phyloP scores from a whole-genome alignment of 805 yeast genomes.

The Sporopachydermia lactativora region DNA sequence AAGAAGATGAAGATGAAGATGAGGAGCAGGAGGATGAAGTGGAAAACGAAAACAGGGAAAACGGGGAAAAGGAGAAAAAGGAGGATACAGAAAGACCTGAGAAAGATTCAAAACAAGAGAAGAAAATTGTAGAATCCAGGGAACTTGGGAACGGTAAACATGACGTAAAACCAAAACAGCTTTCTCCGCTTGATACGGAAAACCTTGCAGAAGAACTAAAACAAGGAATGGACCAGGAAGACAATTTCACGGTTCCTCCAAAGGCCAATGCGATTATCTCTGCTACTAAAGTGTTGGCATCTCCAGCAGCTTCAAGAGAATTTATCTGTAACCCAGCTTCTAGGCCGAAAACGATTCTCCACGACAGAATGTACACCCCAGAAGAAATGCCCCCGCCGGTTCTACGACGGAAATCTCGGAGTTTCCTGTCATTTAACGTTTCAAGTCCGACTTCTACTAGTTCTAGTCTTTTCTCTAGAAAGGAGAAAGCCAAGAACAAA shows the following conservation, averaged over 20 bases:
- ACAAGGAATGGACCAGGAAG: slow-evolving; percentile 4
- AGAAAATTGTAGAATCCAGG: too few relatives aligned
- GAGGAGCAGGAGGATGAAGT: too few relatives aligned
- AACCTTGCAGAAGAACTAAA: slow-evolving; percentile 3
- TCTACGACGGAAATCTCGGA: slow-evolving; percentile 9
- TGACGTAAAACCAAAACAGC: slow-evolving; percentile 16
- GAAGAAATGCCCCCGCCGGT: slow-evolving; percentile 48
- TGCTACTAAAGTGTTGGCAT: slow-evolving; percentile 61
- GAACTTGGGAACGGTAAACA: slow-evolving; percentile 11
- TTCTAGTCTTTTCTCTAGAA: slow-evolving; percentile 3
- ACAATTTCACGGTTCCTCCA: slow-evolving; percentile 36
- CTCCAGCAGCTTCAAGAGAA: slow-evolving; percentile 62
- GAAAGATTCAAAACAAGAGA: too few relatives aligned
- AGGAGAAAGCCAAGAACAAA: background rate
- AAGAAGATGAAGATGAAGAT: too few relatives aligned
- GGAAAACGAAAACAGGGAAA: too few relatives aligned
- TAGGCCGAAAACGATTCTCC: slow-evolving; percentile 58
- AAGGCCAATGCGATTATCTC: slow-evolving; percentile 67
- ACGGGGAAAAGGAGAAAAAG: too few relatives aligned
- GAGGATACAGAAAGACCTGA: too few relatives aligned
- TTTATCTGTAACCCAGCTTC: slow-evolving; percentile 54
- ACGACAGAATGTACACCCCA: slow-evolving; percentile 63
- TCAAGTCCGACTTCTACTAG: background rate
- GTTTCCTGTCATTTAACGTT: slow-evolving; percentile 2
- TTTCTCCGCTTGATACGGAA: background rate